Evolutionary conservation across 1,284 basidiomycete genomes (phyloP), one percentile per base, ranked within the genome.

Genomic region (Malassezia furfur): DNA sequence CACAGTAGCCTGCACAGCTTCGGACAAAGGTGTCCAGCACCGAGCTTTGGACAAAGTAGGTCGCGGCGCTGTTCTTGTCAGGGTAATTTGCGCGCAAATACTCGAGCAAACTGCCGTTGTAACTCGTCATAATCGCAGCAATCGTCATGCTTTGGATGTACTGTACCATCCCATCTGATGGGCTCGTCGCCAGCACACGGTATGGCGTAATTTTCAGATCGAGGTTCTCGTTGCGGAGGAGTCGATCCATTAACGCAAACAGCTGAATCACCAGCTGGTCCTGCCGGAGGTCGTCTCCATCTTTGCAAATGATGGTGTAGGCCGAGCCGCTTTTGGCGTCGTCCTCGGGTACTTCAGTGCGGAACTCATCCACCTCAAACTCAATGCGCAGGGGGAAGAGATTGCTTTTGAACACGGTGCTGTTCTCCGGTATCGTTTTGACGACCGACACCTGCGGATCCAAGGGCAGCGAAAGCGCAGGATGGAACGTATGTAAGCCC

Each of bases 1-100:
- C 94, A 64, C 91, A 98, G 75, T 98, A 98, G 0, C 94, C 94
- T 53, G 94, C 91, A 72, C 94, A 99, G 72, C 91, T 96, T 50
- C 90, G 80, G 38, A 99, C 85, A 76, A 96, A 98, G 0, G 90
- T 96, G 68, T 98, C 94, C 66, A 98, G 84, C 2, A 98, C 90
- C 8, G 81, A 81, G 0, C 89, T 86, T 67, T 91, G 87, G 21
- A 98, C 88, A 0, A 91, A 89, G 68, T 86, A 91, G 5, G 91
- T 91, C 0, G 89, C 88, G 10, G 91, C 82, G 62, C 88, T 91
- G 1, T 86, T 88, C 63, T 91, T 88, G 72, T 94, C 89, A 0
- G 91, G 88, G 76, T 91, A 82, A 66, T 87, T 81, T 50, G 84
- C 82, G 41, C 88, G 80, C 62, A 99, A 69, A 71, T 93, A 98